Evolutionary conservation across 306 rosid genomes (phyloP).

Genomic region (Ormosia emarginata): DNA sequence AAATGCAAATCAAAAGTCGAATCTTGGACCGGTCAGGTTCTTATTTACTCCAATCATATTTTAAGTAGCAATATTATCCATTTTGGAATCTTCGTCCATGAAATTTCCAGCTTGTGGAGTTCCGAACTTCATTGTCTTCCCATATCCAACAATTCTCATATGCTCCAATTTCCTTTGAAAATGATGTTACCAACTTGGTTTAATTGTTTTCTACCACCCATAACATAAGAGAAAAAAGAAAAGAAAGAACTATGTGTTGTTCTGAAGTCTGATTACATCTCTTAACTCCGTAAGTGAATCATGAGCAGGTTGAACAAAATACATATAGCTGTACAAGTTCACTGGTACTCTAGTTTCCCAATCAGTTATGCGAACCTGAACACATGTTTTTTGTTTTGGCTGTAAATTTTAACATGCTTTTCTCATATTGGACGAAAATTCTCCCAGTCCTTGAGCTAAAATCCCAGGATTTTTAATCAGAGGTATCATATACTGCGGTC

Average conservation of each 20-base stretch:
- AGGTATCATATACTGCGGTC: background rate
- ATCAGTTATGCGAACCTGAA: background rate
- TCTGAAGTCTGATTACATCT: too few species aligned
- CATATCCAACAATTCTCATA: background rate
- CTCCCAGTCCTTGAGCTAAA: background rate
- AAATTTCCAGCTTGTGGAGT: background rate
- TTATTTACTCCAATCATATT: background rate
- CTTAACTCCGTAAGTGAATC: background rate
- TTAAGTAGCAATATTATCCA: background rate
- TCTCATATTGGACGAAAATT: background rate
- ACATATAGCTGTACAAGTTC: background rate
- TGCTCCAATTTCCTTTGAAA: background rate
- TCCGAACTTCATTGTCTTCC: background rate
- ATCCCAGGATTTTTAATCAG: background rate
- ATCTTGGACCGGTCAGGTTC: conserved; percentile 3
- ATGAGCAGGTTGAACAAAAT: background rate
- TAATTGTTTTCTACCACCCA: background rate
- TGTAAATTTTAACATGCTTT: too few species aligned
- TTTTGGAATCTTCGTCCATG: background rate
- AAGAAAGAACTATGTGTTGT: background rate
- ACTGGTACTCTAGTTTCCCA: background rate
- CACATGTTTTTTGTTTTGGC: background rate
- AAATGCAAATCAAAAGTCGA: background rate
- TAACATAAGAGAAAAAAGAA: too few species aligned
- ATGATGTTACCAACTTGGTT: background rate